Evolutionary conservation across 169 alveolate species (phyloP).

Genomic region (Cryptosporidium tyzzeri): DNA sequence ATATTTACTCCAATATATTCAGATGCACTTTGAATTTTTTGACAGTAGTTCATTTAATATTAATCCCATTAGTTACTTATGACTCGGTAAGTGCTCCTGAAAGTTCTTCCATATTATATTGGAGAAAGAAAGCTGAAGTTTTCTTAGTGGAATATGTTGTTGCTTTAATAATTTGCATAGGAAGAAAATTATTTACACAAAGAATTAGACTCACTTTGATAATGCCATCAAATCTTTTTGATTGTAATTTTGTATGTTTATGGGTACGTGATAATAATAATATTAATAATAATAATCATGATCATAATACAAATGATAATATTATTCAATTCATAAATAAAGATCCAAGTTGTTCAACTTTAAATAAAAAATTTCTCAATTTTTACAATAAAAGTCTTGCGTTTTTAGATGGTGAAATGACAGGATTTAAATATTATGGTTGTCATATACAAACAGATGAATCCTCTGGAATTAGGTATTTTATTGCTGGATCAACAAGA

Average conservation of each 20-base stretch:
- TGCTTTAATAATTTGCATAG: constrained; percentile 23
- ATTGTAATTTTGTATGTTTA: constrained; percentile 35
- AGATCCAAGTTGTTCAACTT: not conserved
- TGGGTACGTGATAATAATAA: constrained; percentile 21
- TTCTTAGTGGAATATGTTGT: constrained; percentile 32
- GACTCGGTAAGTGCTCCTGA: constrained; percentile 23
- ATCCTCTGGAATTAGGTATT: constrained; percentile 37
- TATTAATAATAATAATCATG: too few species aligned
- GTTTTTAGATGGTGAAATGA: constrained; percentile 4
- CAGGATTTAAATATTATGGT: constrained; percentile 5
- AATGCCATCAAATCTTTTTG: constrained; percentile 25
- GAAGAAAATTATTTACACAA: constrained; percentile 15
- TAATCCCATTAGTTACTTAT: constrained; percentile 14
- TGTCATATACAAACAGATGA: constrained; percentile 32
- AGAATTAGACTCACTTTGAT: not conserved
- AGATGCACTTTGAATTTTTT: not conserved
- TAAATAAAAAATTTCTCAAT: not conserved
- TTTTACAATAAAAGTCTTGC: not conserved
- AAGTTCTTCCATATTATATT: not conserved
- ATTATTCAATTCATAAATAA: not conserved
- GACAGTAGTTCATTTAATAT: constrained; percentile 14
- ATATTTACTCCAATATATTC: not conserved
- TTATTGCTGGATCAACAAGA: constrained; percentile 40
- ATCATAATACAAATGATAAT: not conserved
- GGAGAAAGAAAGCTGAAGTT: constrained; percentile 44